Percentiles rank a stretch among this genome's conserved stretches.
Conservation (phyloP, 805 yeast genomes). For the Saturnispora diversa region DNA sequence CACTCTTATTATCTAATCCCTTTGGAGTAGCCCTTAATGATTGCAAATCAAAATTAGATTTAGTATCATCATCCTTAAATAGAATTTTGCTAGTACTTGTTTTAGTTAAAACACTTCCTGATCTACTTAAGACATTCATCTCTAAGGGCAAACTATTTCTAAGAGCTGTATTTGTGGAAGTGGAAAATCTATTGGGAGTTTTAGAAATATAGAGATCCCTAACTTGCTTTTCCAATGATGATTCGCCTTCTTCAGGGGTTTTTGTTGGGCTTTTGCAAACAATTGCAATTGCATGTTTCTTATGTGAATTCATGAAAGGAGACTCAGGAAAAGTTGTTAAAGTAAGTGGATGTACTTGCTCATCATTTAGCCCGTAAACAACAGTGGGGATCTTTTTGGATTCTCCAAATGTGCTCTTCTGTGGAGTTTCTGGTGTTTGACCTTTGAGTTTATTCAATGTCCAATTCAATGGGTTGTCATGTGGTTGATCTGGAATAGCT, state of each 20-base stretch:
- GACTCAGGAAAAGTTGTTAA: background rate
- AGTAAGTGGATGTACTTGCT: constrained; percentile 4
- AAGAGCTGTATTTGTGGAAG: background rate
- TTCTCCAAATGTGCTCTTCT: constrained; percentile 3
- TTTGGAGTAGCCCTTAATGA: constrained; percentile 26
- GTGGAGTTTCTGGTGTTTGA: constrained; percentile 21
- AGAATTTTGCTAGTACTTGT: constrained; percentile 12
- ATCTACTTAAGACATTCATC: constrained; percentile 13
- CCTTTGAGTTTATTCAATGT: constrained; percentile 81
- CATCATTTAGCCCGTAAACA: constrained; percentile 26
- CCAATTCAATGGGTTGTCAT: constrained; percentile 61
- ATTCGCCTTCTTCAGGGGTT: constrained; percentile 21
- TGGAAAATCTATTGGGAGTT: constrained; percentile 14
- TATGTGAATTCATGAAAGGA: constrained; percentile 10
- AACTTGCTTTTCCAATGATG: constrained; percentile 27
- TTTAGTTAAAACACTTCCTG: constrained; percentile 12
- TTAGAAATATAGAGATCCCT: constrained; percentile 28
- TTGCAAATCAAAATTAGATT: constrained; percentile 24
- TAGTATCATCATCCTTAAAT: constrained; percentile 13
- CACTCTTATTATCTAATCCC: constrained; percentile 13
- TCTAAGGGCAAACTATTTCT: constrained; percentile 10
- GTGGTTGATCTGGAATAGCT: constrained; percentile 73
- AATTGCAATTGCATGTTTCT: constrained; percentile 16
- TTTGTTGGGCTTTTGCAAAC: constrained; percentile 15
- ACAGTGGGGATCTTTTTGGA: constrained; percentile 10